Conservation (phyloP, 306 rosid species). For the Cucurbita maxima region DNA sequence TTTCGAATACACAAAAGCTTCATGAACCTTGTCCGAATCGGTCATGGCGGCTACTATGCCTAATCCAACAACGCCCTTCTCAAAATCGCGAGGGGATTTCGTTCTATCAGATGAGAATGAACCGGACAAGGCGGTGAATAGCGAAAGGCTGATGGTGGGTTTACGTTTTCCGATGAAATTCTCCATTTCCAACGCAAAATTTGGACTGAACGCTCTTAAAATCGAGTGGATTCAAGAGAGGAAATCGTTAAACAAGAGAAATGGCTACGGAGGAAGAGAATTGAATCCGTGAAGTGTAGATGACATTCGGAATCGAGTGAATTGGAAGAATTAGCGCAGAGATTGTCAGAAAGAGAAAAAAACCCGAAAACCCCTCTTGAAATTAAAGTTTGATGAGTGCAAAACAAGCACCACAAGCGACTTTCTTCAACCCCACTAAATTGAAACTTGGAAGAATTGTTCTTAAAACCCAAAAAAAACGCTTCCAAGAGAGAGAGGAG, state of each 20-base stretch:
- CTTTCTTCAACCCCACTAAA: too few species aligned
- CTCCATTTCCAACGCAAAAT: slow-evolving; percentile 9
- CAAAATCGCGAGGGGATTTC: slow-evolving; percentile 35
- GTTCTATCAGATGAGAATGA: slow-evolving; percentile 20
- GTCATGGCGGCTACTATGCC: slow-evolving; percentile 69
- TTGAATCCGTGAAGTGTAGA: not conserved
- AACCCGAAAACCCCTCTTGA: not conserved
- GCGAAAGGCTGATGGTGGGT: slow-evolving; percentile 29
- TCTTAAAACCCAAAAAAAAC: not conserved
- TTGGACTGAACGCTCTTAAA: not conserved
- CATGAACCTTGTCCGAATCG: slow-evolving; percentile 12
- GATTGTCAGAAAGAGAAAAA: not conserved
- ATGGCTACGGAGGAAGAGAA: not conserved
- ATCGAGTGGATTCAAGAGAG: not conserved
- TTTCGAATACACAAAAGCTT: not conserved
- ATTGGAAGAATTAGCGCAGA: not conserved
- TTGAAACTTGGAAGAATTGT: too few species aligned
- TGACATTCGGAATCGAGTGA: slow-evolving; percentile 6
- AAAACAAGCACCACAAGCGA: not conserved
- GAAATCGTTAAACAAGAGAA: too few species aligned
- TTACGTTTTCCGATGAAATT: slow-evolving; percentile 18
- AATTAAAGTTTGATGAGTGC: not conserved
- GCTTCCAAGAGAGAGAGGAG: not conserved
- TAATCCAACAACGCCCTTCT: slow-evolving; percentile 46
- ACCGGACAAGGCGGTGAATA: slow-evolving; percentile 26